phyloP scores from a whole-genome alignment of 192 early-diverging fungal genomes.

The Coemansia sp. region DNA sequence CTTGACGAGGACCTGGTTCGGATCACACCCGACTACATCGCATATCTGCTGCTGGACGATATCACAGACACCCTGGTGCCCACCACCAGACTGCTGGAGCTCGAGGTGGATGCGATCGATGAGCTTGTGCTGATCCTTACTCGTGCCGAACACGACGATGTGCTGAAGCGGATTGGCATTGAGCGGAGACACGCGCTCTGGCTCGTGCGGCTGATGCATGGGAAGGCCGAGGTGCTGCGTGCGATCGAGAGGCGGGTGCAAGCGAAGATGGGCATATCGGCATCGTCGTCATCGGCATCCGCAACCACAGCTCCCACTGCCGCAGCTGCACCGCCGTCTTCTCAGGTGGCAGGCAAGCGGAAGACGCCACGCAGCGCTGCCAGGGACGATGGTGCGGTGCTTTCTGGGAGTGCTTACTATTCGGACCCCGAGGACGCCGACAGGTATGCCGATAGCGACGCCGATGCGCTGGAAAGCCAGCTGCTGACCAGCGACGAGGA shows the following conservation, averaged over 20 bases:
- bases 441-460: conserved; percentile 9
- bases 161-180: conserved; percentile 74
- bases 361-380: neutral
- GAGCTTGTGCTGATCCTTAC: conserved; percentile 90
- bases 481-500: conserved; percentile 55
- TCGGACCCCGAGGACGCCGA: neutral
- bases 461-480: conserved; percentile 35
- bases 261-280: conserved; percentile 7
- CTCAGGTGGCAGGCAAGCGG: neutral
- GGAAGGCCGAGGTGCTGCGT: conserved; percentile 76
- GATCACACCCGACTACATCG: conserved; percentile 80
- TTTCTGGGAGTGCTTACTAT: too few species aligned
- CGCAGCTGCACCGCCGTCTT: neutral
- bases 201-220: conserved; percentile 67
- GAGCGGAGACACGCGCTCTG: conserved; percentile 71
- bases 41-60: conserved; percentile 92
- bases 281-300: neutral
- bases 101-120: conserved; percentile 95
- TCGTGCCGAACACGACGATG: conserved; percentile 80
- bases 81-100: conserved; percentile 82
- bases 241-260: conserved; percentile 61
- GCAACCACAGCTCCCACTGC: neutral
- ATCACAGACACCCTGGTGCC: conserved; percentile 93
- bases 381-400: neutral
- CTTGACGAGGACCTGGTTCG: conserved; percentile 33